Base-by-base conservation (phyloP, 495 filamentous ascomycete species). In the Endocarpon pusillum region DNA sequence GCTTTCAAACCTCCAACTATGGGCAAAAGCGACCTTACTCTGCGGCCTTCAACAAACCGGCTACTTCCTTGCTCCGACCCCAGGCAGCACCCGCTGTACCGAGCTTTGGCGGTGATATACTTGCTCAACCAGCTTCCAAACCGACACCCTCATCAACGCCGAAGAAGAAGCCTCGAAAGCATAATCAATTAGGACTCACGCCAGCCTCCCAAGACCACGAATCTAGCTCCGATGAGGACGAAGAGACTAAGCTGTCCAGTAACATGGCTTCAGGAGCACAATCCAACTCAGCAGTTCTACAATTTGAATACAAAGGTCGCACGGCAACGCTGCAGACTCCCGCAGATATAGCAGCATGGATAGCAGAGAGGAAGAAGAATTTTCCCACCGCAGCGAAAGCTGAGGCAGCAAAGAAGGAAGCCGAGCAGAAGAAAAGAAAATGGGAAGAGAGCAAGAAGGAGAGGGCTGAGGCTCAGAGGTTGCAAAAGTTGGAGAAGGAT, bases 151-250 rank as follows among this genome's bases (percentile, higher is more conserved):
- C 48, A 4, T 47, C 51, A n/a, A 66, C 64, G 39, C 49, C 53
- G 17, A 78, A 76, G 55, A 87, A 86, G 51, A 81, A 80, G 61
- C 79, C 80, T 61, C 60, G 76, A 30, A 75, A 72, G 47, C 73
- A 75, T 27, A 85, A 89, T 32, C 74, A 78, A 20, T 69, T 93
- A 6, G 84, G 84, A 14, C 51, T 93, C 35, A 85, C 78, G 1
- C 84, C 80, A 9, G 72, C 71, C 23, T 64, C 66, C n/a, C 73
- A 76, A 25, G 70, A 73, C 19, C 71, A 79, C 35, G 78, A 81
- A 42, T 73, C 70, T 1, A 80, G 74, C 33, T 61, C 62, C 23
- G 73, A 78, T 33, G 81, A 86, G 40, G 73, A 78, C 41, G 81
- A 89, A 52, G 75, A 77, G 48, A 42, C 56, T 18, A 65, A 53